A percentile compares a stretch with the other conserved stretches of the same genome.
Conservation (phyloP, 257 asterid species). For the Solanum paucissectum region DNA sequence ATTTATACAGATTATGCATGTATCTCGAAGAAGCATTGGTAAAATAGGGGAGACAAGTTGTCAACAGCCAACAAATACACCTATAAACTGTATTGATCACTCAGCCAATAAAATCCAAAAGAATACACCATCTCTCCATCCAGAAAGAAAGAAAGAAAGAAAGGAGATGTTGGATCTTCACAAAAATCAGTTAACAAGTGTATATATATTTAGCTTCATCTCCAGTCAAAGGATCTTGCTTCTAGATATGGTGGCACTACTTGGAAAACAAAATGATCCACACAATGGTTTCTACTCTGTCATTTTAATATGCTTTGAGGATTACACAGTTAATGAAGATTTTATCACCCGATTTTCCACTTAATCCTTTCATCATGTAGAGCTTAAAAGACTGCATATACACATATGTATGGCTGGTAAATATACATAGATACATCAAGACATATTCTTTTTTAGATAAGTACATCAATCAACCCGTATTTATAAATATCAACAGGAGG, state of each 20-base stretch:
- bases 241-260: not conserved
- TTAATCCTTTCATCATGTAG: not conserved
- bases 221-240: not conserved
- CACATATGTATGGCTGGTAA: not conserved
- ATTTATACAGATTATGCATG: not conserved
- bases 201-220: not conserved
- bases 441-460: not conserved
- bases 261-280: not conserved
- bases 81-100: not conserved
- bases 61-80: not conserved
- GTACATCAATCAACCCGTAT: not conserved
- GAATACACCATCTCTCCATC: not conserved
- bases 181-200: not conserved
- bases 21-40: not conserved
- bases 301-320: not conserved
- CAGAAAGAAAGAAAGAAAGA: not conserved
- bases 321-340: not conserved
- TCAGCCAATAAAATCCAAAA: not conserved
- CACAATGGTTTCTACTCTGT: not conserved
- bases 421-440: not conserved
- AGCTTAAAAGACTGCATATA: not conserved
- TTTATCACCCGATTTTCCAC: not conserved
- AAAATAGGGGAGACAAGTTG: not conserved
- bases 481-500: not conserved
- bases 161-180: not conserved